These are phyloP conservation scores for Pichia membranifaciens DNA, from an alignment of 805 yeast genomes.

Conservation along the genomic window DNA sequence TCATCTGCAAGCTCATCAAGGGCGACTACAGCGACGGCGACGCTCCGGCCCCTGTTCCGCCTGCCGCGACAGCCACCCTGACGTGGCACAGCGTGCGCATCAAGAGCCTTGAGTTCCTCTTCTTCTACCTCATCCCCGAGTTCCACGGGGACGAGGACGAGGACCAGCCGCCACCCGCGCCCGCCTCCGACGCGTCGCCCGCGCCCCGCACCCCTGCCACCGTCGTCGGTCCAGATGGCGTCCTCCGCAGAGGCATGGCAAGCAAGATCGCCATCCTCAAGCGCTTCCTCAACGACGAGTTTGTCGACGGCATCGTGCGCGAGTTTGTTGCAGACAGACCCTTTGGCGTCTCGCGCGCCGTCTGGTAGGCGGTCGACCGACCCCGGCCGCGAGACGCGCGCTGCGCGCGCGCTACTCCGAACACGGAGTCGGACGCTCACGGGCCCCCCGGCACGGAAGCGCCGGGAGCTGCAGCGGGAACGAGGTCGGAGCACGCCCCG, in stretches of 20 bases:
- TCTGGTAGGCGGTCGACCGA: background rate
- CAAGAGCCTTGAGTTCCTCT: slow-evolving; percentile 5
- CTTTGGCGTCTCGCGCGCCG: background rate
- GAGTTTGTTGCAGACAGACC: slow-evolving; percentile 2
- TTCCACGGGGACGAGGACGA: background rate
- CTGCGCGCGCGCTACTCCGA: no score
- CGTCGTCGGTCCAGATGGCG: background rate
- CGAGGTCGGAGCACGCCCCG: no score
- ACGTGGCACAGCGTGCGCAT: slow-evolving; percentile 3
- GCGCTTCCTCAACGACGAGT: background rate
- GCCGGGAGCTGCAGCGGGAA: no score
- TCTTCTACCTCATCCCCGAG: slow-evolving; percentile 3
- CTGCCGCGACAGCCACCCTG: background rate
- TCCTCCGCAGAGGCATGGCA: background rate
- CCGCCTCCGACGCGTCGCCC: no score
- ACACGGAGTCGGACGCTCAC: no score
- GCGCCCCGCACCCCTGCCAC: no score
- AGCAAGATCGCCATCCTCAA: slow-evolving; percentile 1
- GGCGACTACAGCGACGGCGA: background rate
- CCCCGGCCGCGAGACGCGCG: no score
- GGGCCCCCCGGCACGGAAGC: no score
- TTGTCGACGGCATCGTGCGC: slow-evolving; percentile 3
- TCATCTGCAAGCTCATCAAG: slow-evolving; percentile 1
- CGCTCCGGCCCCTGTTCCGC: background rate
- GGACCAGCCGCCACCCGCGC: no score